Conservation (phyloP, 345 rosid genomes). For the Atalantia buxifolia region DNA sequence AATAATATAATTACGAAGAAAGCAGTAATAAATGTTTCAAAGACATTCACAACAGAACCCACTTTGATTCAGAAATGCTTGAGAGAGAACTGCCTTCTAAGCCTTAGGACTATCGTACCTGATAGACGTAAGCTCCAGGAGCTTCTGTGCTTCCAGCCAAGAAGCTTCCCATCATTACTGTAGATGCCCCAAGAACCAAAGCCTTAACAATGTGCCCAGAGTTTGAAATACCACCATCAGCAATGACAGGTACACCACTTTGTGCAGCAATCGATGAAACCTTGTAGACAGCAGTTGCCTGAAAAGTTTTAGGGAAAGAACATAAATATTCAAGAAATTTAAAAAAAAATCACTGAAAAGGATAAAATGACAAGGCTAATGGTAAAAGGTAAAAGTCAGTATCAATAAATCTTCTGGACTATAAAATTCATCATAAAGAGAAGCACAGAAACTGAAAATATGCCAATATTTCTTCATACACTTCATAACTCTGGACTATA, state of each 20-base stretch:
- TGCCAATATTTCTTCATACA: neutral
- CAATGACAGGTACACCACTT: slow-evolving; percentile 77
- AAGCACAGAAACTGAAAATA: neutral
- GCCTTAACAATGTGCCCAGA: slow-evolving; percentile 98
- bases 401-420: neutral
- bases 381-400: neutral
- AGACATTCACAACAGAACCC: neutral
- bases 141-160: slow-evolving; percentile 94
- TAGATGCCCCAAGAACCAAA: slow-evolving; percentile 84
- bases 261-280: slow-evolving; percentile 75
- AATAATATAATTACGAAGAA: neutral
- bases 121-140: slow-evolving; percentile 64
- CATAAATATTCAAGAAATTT: neutral
- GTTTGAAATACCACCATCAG: slow-evolving; percentile 95
- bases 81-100: neutral
- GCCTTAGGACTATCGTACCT: slow-evolving; percentile 35
- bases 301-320: slow-evolving; percentile 11
- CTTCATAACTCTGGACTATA: too few relatives aligned
- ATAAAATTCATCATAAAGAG: neutral
- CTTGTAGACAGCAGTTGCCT: slow-evolving; percentile 98
- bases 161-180: slow-evolving; percentile 97
- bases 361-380: neutral
- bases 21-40: neutral
- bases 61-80: neutral
- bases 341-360: neutral